Evolutionary conservation across 2,329 filamentous ascomycete genomes (phyloP).

Genomic region (Alternaria sp.): DNA sequence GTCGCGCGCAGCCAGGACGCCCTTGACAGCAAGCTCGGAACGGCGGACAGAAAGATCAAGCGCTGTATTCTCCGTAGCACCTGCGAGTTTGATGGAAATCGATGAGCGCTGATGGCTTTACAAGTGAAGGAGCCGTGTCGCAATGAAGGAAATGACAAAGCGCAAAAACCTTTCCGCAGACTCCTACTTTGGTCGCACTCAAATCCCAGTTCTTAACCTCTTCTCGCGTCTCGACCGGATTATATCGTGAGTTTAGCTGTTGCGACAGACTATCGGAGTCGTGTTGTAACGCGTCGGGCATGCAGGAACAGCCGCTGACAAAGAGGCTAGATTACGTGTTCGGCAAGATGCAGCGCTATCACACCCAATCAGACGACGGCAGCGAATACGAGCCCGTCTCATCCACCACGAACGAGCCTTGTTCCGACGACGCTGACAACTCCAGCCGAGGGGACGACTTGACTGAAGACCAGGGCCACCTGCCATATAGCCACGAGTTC

Average conservation of each 20-base stretch:
- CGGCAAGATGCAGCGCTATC: constrained; percentile 27
- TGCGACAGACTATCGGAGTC: constrained; percentile 1
- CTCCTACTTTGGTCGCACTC: neutral
- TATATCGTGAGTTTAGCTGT: neutral
- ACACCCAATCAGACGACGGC: constrained; percentile 29
- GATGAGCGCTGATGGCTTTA: constrained; percentile 24
- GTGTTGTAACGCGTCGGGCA: constrained; percentile 1
- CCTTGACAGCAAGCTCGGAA: neutral
- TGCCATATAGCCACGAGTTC: neutral
- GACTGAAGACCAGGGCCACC: neutral
- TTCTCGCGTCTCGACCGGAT: neutral
- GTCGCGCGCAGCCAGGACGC: neutral
- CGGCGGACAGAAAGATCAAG: neutral
- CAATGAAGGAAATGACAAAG: constrained; percentile 7
- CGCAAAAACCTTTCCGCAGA: neutral
- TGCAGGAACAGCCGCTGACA: constrained; percentile 17
- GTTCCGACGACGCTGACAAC: constrained; percentile 6
- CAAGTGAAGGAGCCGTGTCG: constrained; percentile 14
- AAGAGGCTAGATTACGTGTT: constrained; percentile 35
- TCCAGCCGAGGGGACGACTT: constrained; percentile 11
- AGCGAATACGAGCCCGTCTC: constrained; percentile 19
- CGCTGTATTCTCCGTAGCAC: neutral
- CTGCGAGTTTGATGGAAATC: constrained; percentile 23
- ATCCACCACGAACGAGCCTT: constrained; percentile 7
- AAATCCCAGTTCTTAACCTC: neutral